Conservation (phyloP, 73 alveolate genomes). For the Uronychia setigera region DNA sequence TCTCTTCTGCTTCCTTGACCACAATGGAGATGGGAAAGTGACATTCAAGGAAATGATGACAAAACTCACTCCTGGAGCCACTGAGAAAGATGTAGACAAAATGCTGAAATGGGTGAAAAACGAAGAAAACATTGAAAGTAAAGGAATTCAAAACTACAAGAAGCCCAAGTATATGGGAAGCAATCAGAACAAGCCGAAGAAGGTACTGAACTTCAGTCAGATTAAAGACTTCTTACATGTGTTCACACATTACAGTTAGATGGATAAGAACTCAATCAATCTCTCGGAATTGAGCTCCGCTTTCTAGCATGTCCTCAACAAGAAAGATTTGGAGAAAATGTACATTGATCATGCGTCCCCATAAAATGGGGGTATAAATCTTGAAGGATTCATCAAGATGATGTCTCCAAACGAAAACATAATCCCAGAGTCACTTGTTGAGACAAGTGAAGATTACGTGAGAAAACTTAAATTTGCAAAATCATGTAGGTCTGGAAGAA, state of each 20-base stretch:
- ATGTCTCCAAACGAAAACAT: constrained; percentile 50
- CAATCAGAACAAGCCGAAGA: constrained; percentile 3
- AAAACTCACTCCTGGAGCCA: constrained; percentile 47
- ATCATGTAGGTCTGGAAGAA: too few species aligned
- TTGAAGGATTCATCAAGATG: constrained; percentile 12
- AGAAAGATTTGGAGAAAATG: constrained; percentile 17
- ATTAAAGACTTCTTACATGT: constrained; percentile 54
- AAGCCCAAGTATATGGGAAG: constrained; percentile 13
- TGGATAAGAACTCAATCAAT: neutral
- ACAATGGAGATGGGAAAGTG: constrained; percentile 32
- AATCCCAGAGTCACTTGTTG: constrained; percentile 3
- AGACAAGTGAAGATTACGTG: neutral
- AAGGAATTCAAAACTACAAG: constrained; percentile 27
- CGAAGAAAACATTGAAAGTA: constrained; percentile 23
- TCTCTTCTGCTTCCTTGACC: constrained; percentile 43
- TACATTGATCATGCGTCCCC: neutral
- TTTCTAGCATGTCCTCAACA: constrained; percentile 18
- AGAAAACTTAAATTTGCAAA: neutral
- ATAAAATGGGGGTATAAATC: constrained; percentile 5
- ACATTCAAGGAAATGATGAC: constrained; percentile 41
- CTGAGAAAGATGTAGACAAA: constrained; percentile 30
- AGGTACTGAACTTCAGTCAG: constrained; percentile 27
- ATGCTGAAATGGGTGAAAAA: constrained; percentile 55
- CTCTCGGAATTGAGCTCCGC: constrained; percentile 10
- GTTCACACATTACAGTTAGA: neutral